These are phyloP conservation scores for Tolypocladium inflatum DNA, from an alignment of 2,329 filamentous ascomycete genomes.

Conservation along the genomic window DNA sequence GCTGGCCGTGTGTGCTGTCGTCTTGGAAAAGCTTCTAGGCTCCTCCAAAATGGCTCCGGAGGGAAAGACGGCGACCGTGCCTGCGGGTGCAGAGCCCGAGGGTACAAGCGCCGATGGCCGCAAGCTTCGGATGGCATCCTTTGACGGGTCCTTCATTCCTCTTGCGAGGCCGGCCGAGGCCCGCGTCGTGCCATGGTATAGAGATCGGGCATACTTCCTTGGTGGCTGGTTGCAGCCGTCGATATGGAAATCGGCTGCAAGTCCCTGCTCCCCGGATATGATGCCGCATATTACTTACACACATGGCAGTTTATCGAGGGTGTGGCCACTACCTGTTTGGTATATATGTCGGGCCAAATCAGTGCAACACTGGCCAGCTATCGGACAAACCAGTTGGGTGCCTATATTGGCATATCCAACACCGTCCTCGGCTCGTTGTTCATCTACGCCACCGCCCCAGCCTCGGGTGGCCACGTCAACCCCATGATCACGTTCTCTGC, in stretches of 20 bases:
- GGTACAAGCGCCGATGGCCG: background rate
- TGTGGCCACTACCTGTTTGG: constrained; percentile 16
- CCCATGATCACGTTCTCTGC: constrained; percentile 43
- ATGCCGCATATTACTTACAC: background rate
- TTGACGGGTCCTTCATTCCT: background rate
- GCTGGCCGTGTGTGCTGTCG: background rate
- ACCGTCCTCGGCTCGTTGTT: constrained; percentile 32
- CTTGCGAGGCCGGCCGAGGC: background rate
- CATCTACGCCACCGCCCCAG: constrained; percentile 37
- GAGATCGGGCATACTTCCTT: constrained; percentile 12
- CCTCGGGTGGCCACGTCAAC: constrained; percentile 42
- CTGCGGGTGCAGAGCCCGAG: background rate
- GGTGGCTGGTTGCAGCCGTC: constrained; percentile 12
- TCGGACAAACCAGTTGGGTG: constrained; percentile 13
- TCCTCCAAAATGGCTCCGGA: background rate
- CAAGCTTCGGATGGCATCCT: background rate
- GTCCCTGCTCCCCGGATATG: background rate
- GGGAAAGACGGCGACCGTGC: background rate
- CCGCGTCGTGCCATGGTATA: constrained; percentile 13
- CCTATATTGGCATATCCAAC: constrained; percentile 28
- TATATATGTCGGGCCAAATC: constrained; percentile 21
- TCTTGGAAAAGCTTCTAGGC: background rate
- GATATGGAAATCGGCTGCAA: constrained; percentile 17
- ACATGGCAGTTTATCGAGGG: constrained; percentile 17
- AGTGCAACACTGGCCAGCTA: constrained; percentile 18